Percentiles rank a stretch among this genome's conserved stretches.
Conservation (phyloP, 75 land plant species). For the Pinus taeda region DNA sequence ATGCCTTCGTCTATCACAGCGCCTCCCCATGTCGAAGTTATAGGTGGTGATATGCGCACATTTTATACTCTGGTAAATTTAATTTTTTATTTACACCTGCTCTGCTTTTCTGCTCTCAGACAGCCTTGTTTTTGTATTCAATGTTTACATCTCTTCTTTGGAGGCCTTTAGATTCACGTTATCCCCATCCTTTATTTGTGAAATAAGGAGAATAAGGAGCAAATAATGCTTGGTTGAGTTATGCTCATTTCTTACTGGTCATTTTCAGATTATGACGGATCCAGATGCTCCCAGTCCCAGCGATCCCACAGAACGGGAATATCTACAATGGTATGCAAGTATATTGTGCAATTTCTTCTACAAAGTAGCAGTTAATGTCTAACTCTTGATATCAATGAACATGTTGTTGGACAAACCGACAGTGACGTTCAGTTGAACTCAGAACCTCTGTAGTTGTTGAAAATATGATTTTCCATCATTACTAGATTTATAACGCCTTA, state of each 20-base stretch:
- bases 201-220: no score
- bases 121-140: not conserved
- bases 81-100: not conserved
- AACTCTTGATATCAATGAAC: no score
- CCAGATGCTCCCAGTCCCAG: slow-evolving; percentile 95
- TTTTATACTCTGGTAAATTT: slow-evolving; percentile 46
- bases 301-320: slow-evolving; percentile 76
- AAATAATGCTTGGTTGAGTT: no score
- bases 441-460: no score
- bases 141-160: not conserved
- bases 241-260: no score
- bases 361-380: no score
- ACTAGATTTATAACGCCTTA: no score
- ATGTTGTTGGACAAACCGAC: no score
- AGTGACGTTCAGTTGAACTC: no score
- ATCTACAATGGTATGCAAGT: slow-evolving; percentile 73
- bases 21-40: slow-evolving; percentile 45
- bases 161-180: not conserved
- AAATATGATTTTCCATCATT: no score
- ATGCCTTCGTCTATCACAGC: slow-evolving; percentile 36
- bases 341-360: not conserved
- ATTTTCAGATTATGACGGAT: slow-evolving; percentile 75
- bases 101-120: not conserved
- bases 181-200: no score
- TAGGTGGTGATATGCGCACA: slow-evolving; percentile 36